Conservation (phyloP, 345 rosid species). For the Cardamine chenopodiifolia region DNA sequence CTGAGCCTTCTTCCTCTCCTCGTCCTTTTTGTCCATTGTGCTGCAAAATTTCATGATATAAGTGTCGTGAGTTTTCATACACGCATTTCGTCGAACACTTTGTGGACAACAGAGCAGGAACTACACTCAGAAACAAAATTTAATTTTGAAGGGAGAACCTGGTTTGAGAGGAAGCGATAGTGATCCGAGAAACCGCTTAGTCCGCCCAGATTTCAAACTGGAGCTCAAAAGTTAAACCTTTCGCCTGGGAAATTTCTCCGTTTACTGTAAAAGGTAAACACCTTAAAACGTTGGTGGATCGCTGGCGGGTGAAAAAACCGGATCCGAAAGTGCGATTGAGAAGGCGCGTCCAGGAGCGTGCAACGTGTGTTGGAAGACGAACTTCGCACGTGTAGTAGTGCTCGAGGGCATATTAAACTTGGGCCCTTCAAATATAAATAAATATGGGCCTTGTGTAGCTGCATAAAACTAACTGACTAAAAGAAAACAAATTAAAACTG, state of each 20-base stretch:
- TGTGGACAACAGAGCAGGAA: not conserved
- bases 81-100: conserved; percentile 54
- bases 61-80: conserved; percentile 13
- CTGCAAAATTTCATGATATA: conserved; percentile 8
- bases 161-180: not conserved
- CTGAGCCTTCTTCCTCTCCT: conserved; percentile 64
- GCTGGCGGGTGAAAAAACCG: conserved; percentile 1
- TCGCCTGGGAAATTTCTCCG: not conserved
- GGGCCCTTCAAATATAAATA: conserved; percentile 6
- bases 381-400: conserved; percentile 15
- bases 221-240: conserved; percentile 11
- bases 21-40: conserved; percentile 63
- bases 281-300: conserved; percentile 13
- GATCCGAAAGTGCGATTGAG: not conserved
- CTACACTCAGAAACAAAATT: not conserved
- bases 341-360: conserved; percentile 30
- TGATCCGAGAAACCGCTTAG: not conserved
- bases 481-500: not conserved
- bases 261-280: not conserved
- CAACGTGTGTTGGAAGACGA: conserved; percentile 7
- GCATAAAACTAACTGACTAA: not conserved
- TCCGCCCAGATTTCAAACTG: conserved; percentile 1
- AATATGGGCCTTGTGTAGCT: not conserved
- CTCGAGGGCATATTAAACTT: not conserved
- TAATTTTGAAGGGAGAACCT: conserved; percentile 17